phyloP scores from a whole-genome alignment of 2,329 filamentous ascomycete species.

The Shiraia sp. region DNA sequence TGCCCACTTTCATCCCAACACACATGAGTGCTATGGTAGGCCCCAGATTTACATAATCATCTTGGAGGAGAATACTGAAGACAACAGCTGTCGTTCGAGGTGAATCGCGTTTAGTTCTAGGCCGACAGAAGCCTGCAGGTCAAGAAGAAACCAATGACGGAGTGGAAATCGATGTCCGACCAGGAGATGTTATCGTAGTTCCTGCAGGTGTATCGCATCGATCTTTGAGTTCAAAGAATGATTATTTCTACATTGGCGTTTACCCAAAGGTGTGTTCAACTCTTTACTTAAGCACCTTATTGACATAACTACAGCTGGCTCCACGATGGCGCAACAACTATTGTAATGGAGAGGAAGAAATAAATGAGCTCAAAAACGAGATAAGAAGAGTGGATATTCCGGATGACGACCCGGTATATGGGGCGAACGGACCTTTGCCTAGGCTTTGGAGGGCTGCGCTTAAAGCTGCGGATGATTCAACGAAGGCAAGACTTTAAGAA shows the following conservation, averaged over 20 bases:
- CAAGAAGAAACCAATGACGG: constrained; percentile 16
- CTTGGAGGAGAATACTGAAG: neutral
- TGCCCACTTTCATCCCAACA: constrained; percentile 43
- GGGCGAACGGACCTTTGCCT: constrained; percentile 3
- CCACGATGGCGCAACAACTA: constrained; percentile 14
- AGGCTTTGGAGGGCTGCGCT: constrained; percentile 6
- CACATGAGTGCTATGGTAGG: constrained; percentile 45
- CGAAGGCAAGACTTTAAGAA: no score
- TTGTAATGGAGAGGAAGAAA: constrained; percentile 5
- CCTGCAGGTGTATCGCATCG: constrained; percentile 44
- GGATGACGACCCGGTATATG: constrained; percentile 9
- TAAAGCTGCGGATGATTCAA: neutral
- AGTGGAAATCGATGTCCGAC: constrained; percentile 14
- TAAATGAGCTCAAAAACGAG: constrained; percentile 6
- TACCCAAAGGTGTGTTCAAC: constrained; percentile 36
- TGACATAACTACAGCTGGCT: constrained; percentile 1
- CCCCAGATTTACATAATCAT: neutral
- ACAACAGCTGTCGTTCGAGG: constrained; percentile 23
- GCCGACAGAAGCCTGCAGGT: constrained; percentile 21
- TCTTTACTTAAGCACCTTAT: neutral
- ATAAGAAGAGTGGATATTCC: constrained; percentile 7
- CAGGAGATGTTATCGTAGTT: constrained; percentile 43
- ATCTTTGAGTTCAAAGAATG: constrained; percentile 28
- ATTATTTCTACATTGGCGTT: constrained; percentile 42
- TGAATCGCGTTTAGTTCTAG: constrained; percentile 32